phyloP scores from a whole-genome alignment of 768 basidiomycete genomes.

The Calvatia gigantea region DNA sequence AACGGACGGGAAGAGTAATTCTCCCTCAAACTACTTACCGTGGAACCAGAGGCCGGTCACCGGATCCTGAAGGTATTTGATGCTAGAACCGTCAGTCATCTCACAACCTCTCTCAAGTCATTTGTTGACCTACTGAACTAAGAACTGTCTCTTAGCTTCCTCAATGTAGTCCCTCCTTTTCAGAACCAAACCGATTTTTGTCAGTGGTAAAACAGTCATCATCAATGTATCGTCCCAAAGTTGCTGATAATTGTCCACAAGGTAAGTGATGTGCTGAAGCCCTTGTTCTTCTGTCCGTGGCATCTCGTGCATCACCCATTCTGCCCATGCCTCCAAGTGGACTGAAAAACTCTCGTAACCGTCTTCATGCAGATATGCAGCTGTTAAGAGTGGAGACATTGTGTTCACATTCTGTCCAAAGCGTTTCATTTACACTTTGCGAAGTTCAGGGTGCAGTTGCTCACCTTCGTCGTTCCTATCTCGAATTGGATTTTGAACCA shows the following conservation, averaged over 20 bases:
- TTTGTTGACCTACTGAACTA: constrained; percentile 36
- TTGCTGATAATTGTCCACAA: constrained; percentile 39
- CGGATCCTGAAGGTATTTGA: constrained; percentile 43
- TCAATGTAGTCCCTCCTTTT: constrained; percentile 46
- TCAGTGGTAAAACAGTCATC: constrained; percentile 55
- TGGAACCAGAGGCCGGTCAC: constrained; percentile 47
- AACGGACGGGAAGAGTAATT: neutral
- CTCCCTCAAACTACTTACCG: constrained; percentile 23
- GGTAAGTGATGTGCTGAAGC: constrained; percentile 46
- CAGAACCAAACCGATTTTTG: constrained; percentile 55
- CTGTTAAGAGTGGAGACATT: constrained; percentile 48
- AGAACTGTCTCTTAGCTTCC: constrained; percentile 50
- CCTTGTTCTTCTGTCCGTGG: constrained; percentile 43
- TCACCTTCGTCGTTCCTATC: constrained; percentile 46
- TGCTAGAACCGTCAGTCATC: constrained; percentile 19
- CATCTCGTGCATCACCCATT: constrained; percentile 49
- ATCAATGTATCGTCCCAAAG: constrained; percentile 58
- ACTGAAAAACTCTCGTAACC: constrained; percentile 30
- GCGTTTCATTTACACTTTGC: neutral
- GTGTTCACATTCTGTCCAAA: constrained; percentile 49
- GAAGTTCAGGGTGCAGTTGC: neutral
- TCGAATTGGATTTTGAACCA: constrained; percentile 51
- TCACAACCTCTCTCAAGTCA: neutral
- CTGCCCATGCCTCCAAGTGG: constrained; percentile 45
- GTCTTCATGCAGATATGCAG: constrained; percentile 38